phyloP scores from a whole-genome alignment of 78 protist genomes.

The Neovahlkampfia damariscottae region DNA sequence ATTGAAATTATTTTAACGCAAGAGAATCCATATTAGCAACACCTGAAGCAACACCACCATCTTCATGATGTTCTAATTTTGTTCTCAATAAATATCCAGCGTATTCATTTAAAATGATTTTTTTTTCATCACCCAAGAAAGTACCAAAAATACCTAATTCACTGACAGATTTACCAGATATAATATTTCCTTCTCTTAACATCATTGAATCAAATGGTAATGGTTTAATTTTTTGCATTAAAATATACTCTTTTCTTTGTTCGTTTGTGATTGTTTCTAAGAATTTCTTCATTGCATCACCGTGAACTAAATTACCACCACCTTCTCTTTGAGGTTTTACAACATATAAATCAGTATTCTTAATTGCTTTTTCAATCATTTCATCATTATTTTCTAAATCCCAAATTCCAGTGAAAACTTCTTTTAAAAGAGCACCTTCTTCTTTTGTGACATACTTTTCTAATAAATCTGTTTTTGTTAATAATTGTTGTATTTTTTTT shows the following conservation, averaged over 20 bases:
- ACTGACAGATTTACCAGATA: not conserved
- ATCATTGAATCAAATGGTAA: not conserved
- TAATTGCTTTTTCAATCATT: conserved; percentile 26
- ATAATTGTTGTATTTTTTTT: conserved; percentile 77
- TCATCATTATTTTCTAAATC: conserved; percentile 17
- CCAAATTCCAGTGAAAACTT: conserved; percentile 48
- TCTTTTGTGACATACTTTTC: not conserved
- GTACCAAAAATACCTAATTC: conserved; percentile 26
- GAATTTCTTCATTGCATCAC: not conserved
- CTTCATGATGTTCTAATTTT: conserved; percentile 51
- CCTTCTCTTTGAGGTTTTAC: conserved; percentile 94
- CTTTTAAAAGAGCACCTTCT: conserved; percentile 21
- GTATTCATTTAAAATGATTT: conserved; percentile 10
- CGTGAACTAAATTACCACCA: conserved; percentile 46
- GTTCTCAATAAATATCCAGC: conserved; percentile 70
- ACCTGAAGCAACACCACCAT: conserved; percentile 86
- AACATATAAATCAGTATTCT: conserved; percentile 44
- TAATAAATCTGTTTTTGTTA: conserved; percentile 38
- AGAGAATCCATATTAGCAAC: conserved; percentile 59
- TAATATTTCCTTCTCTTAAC: not conserved
- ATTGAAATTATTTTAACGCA: too few species aligned
- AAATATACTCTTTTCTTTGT: conserved; percentile 34
- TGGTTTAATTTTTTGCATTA: conserved; percentile 75
- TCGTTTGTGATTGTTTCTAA: conserved; percentile 1
- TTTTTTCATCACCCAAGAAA: not conserved